phyloP scores from a whole-genome alignment of 306 rosid genomes.

The Canavalia gladiata region DNA sequence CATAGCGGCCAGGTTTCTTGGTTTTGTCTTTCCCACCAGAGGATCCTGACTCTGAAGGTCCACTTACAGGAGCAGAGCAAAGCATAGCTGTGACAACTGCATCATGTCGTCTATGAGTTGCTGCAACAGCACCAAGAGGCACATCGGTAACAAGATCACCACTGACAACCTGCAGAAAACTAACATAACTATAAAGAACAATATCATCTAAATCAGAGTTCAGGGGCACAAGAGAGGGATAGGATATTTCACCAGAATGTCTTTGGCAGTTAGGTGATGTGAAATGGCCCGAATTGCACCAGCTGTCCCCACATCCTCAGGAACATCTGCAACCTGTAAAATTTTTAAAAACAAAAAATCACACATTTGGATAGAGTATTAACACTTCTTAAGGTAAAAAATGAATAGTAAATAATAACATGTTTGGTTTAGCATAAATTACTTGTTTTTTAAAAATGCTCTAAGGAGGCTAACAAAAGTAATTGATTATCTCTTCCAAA shows the following conservation, averaged over 20 bases:
- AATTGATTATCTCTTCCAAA: too few species aligned
- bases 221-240: not conserved
- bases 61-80: conserved; percentile 88
- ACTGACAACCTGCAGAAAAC: conserved; percentile 84
- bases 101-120: conserved; percentile 94
- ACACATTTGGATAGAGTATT: conserved; percentile 31
- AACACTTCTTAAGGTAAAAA: conserved; percentile 1
- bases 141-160: conserved; percentile 99
- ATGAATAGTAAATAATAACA: not conserved
- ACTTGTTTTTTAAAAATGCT: too few species aligned
- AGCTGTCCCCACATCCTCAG: conserved; percentile 97
- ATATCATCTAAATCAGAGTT: conserved; percentile 25
- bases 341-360: conserved; percentile 32
- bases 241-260: conserved; percentile 72
- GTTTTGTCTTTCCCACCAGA: conserved; percentile 94
- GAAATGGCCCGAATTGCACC: conserved; percentile 93
- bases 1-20: conserved; percentile 80
- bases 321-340: conserved; percentile 90
- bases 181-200: conserved; percentile 45
- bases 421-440: not conserved
- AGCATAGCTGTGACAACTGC: conserved; percentile 96
- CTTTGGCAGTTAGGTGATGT: conserved; percentile 82
- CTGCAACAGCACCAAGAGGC: conserved; percentile 94
- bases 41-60: conserved; percentile 81
- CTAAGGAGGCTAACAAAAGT: too few species aligned